Evolutionary conservation across 306 rosid species (phyloP), one percentile per base, ranked within the genome.

Genomic region (Ormosia emarginata): DNA sequence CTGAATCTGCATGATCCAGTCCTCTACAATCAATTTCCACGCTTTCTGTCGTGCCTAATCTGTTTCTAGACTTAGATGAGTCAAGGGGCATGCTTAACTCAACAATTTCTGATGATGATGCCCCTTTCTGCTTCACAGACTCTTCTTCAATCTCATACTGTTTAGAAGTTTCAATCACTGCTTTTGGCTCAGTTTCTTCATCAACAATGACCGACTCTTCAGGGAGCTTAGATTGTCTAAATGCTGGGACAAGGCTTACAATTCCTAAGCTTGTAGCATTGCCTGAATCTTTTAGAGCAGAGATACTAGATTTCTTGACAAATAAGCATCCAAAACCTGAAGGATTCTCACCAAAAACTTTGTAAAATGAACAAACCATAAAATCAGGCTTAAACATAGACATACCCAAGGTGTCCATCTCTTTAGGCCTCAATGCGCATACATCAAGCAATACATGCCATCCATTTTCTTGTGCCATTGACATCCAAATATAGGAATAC

Each of bases 291-390:
- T 79, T 80, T 4, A 95, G 70, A 66, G 88, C 44, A 5, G 90
- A 82, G 6, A 86, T 66, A 44, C 84, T 88, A 0, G 98, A 83
- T 73, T 89, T 95, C 90, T 95, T 93, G 46, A 93, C 90, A 80
- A 95, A 90, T 79, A 95, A 86, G 80, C 98, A 91, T 8, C 91
- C 94, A 77, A 95, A 86, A 0, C 98, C 98, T 2, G 97, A 93
- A 7, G 98, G 98, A 72, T 88, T 89, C 63, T 95, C 87, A 7
- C 98, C 98, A 11, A 90, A 89, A 7, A 95, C 80, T 81, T 89
- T 90, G 84, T 82, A 93, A 71, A 95, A 93, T 1, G 98, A 90
- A 67, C 97, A 93, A 32, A 91, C 67, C 76, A 93, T 82, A 14
- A 93, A 91, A 50, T 95, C 98, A 47, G 98, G 98, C 85, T 87